Conservation (phyloP, 1,139 yeast genomes). For the Pichia sp. region DNA sequence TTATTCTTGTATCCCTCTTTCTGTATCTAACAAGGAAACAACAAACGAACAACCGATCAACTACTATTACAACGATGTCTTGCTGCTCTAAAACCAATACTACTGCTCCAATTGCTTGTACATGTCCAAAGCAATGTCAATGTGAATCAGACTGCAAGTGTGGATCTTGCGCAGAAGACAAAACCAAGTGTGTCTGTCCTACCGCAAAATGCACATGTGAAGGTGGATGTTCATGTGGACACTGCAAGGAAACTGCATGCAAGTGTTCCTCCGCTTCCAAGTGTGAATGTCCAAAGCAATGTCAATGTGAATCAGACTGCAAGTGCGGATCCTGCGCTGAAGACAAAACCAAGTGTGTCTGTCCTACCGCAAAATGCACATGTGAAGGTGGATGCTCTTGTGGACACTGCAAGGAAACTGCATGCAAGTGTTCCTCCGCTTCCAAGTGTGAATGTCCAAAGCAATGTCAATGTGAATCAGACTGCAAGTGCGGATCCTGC, state of each 20-base stretch:
- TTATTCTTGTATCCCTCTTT: not conserved
- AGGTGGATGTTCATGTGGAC: conserved; percentile 13
- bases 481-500: conserved; percentile 14
- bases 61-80: conserved; percentile 5
- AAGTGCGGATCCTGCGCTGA: conserved; percentile 6
- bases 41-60: not conserved
- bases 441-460: conserved; percentile 14
- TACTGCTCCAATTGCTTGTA: not conserved
- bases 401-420: conserved; percentile 7
- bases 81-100: conserved; percentile 6
- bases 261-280: conserved; percentile 4
- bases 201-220: conserved; percentile 15
- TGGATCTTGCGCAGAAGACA: conserved; percentile 14
- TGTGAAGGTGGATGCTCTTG: conserved; percentile 14
- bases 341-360: conserved; percentile 9
- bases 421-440: conserved; percentile 6
- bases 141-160: conserved; percentile 15
- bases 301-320: conserved; percentile 10
- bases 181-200: conserved; percentile 14
- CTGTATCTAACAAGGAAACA: not conserved
- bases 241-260: conserved; percentile 8
- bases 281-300: conserved; percentile 4
- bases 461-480: conserved; percentile 14
- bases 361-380: conserved; percentile 14
- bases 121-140: conserved; percentile 13